Base-by-base conservation (phyloP, 129 eudicot genomes). In the Flaveria trinervia region DNA sequence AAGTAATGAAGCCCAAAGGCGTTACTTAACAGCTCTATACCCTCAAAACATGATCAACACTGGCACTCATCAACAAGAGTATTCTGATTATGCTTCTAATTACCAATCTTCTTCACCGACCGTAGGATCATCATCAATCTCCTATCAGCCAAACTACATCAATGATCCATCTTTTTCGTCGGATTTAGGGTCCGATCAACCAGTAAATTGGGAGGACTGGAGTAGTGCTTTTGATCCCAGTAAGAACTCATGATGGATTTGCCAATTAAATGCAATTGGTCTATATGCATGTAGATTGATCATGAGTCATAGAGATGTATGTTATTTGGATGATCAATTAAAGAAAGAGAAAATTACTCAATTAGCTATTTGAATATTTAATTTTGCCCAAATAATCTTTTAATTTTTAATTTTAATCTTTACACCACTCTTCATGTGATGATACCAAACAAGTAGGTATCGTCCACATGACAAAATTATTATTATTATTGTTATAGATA, bases 1-100 rank as follows among this genome's bases (percentile, higher is more conserved):
- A 0, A 87, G 84, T 74, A 83, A 75, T 54, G 90, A 89, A 28
- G 88, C 85, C 3, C 86, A 89, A 59, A 73, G 87, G 14, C 79
- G 85, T 60, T 83, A 85, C 68, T 76, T 74, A 44, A 70, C 79
- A 0, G 76, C 83, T 28, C 84, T 89, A 17, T 54, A 82, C 60
- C 78, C 74, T n/a, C 66, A 51, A 22, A 61, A 65, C 26, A 12
- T n/a, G n/a, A n/a, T 20, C 25, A 65, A 76, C 36, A 23, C 50
- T 18, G 25, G 10, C 41, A 11, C 70, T 60, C 39, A 23, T 65
- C 80, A 65, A 18, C 82, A 70, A 59, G 44, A 59, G 15, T 70
- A 79, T 72, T 66, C 79, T 55, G 73, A 66, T 11, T 69, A 43
- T 56, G 70, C 26, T 69, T 44, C 70, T 16, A 4, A 41, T 13